Evolutionary conservation across 2,329 filamentous ascomycete genomes (phyloP).

Genomic region (Sporothrix schenckii): DNA sequence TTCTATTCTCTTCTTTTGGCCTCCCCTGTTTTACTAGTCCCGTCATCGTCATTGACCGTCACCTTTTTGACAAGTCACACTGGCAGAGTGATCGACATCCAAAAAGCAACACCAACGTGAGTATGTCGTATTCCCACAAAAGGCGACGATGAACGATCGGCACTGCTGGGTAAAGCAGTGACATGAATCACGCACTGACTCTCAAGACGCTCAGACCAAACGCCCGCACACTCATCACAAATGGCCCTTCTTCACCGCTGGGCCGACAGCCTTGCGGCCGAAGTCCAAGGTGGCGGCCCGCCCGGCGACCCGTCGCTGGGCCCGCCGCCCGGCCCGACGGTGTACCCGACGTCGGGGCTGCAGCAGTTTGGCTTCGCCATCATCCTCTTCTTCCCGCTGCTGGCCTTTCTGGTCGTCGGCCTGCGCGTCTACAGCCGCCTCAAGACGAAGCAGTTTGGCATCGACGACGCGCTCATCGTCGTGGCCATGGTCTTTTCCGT

Average conservation of each 20-base stretch:
- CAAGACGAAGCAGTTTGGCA: constrained; percentile 35
- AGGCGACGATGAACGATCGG: background rate
- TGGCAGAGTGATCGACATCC: background rate
- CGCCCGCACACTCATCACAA: too few relatives aligned
- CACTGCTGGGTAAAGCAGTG: background rate
- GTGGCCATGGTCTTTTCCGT: constrained; percentile 33
- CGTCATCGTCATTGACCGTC: too few relatives aligned
- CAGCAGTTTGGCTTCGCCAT: constrained; percentile 37
- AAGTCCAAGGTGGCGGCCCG: too few relatives aligned
- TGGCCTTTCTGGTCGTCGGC: constrained; percentile 37
- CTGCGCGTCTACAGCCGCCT: constrained; percentile 38
- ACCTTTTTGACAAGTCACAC: background rate
- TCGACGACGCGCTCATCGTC: constrained; percentile 33
- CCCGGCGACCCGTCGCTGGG: too few relatives aligned
- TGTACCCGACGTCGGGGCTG: constrained; percentile 30
- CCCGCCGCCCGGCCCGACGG: background rate
- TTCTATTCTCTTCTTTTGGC: too few relatives aligned
- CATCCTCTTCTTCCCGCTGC: constrained; percentile 39
- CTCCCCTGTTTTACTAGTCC: too few relatives aligned
- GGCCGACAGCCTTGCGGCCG: too few relatives aligned
- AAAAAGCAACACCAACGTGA: background rate
- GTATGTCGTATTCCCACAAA: background rate
- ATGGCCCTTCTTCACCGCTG: background rate
- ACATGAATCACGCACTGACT: background rate
- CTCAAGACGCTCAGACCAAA: background rate